These are phyloP conservation scores for Cornus florida DNA, from an alignment of 148 eudicot species.

Conservation along the genomic window DNA sequence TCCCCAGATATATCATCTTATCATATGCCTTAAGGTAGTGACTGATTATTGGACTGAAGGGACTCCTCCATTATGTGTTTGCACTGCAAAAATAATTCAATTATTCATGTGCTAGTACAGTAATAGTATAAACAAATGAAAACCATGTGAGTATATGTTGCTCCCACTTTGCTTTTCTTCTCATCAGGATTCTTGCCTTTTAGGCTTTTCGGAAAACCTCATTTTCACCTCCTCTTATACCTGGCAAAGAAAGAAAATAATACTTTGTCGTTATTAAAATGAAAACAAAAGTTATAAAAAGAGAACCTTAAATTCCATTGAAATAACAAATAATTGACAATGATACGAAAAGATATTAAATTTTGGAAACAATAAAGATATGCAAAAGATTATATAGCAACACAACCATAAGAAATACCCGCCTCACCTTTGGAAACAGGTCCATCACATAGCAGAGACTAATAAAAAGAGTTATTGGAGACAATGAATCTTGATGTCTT, in stretches of 20 bases:
- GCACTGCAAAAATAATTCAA: slow-evolving; percentile 10
- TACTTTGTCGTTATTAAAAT: neutral
- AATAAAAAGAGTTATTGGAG: neutral
- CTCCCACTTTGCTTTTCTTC: slow-evolving; percentile 6
- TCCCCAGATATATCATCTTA: neutral
- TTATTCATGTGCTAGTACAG: neutral
- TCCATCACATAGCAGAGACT: neutral
- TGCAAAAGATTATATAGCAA: neutral
- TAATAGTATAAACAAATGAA: neutral
- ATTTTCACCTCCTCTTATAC: slow-evolving; percentile 2
- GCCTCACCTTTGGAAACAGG: neutral
- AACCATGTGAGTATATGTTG: neutral
- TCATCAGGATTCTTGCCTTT: neutral
- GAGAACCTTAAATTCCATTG: neutral
- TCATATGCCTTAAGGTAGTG: neutral
- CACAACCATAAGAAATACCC: neutral
- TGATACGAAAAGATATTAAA: neutral
- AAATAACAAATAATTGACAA: neutral
- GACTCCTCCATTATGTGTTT: slow-evolving; percentile 5
- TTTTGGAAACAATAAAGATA: neutral
- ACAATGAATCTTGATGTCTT: slow-evolving; percentile 5
- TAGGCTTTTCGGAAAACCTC: slow-evolving; percentile 2
- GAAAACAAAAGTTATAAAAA: neutral
- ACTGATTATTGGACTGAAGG: slow-evolving; percentile 8
- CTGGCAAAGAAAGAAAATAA: slow-evolving; percentile 7